A percentile compares a stretch with the other conserved stretches of the same genome.
phyloP scores from a whole-genome alignment of 225 moss, liverwort and hornwort species.

The Neckera pumila region DNA sequence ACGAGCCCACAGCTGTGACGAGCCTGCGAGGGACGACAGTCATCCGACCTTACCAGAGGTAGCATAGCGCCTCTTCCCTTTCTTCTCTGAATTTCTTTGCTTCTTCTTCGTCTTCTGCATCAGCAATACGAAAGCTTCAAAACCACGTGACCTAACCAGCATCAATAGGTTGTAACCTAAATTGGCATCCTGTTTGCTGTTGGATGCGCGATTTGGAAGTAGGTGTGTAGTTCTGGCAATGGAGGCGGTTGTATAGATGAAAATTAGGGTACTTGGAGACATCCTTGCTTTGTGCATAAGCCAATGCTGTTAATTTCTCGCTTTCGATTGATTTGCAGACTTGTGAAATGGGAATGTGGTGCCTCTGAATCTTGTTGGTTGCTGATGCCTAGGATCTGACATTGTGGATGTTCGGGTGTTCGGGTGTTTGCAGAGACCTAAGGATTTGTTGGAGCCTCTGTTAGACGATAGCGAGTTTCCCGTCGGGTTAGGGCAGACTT shows the following conservation, averaged over 20 bases:
- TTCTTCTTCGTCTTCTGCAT: not conserved
- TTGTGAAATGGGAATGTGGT: not conserved
- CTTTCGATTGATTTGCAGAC: not conserved
- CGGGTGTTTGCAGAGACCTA: slow-evolving; percentile 13
- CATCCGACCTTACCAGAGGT: not conserved
- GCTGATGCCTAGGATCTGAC: not conserved
- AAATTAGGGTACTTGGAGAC: not conserved
- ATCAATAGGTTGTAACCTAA: not conserved
- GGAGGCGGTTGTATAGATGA: not conserved
- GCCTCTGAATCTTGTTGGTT: not conserved
- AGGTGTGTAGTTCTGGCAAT: not conserved
- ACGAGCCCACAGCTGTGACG: not conserved
- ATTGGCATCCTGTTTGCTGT: not conserved
- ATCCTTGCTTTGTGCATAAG: not conserved
- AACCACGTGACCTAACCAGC: not conserved
- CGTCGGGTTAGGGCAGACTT: slow-evolving; percentile 25
- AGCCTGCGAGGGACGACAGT: not conserved
- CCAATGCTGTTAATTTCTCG: not conserved
- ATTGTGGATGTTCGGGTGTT: not conserved
- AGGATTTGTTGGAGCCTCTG: slow-evolving; percentile 30
- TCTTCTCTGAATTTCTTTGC: not conserved
- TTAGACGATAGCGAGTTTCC: slow-evolving; percentile 17
- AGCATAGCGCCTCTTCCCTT: not conserved
- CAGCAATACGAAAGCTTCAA: not conserved
- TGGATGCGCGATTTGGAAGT: not conserved